Percentiles rank a stretch among this genome's conserved stretches.
phyloP scores from a whole-genome alignment of 169 alveolate genomes.

The Eimeria falciformis region DNA sequence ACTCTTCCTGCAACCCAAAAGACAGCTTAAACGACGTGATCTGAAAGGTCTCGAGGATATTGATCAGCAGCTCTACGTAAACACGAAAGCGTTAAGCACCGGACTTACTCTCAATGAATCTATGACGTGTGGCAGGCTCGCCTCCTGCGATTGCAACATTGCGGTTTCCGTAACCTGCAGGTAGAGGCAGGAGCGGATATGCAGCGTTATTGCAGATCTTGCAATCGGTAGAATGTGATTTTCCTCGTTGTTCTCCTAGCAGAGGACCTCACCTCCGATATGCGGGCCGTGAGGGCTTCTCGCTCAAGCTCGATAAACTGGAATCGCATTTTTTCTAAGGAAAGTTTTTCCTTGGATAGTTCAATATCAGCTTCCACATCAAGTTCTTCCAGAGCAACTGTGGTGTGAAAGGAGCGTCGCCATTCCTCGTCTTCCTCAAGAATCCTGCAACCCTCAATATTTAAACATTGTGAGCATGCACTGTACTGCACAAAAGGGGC shows the following conservation, averaged over 20 bases:
- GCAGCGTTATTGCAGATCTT: too few relatives aligned
- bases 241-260: not conserved
- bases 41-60: not conserved
- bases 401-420: constrained; percentile 5
- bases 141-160: not conserved
- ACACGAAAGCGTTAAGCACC: not conserved
- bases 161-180: constrained; percentile 26
- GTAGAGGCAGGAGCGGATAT: too few relatives aligned
- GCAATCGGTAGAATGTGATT: too few relatives aligned
- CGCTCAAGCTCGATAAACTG: constrained; percentile 49
- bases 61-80: not conserved
- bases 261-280: constrained; percentile 1
- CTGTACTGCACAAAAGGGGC: too few relatives aligned
- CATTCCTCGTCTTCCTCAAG: constrained; percentile 27
- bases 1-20: constrained; percentile 1
- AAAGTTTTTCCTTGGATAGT: not conserved
- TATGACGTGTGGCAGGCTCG: constrained; percentile 21
- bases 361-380: constrained; percentile 16
- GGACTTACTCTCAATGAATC: constrained; percentile 40
- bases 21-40: not conserved
- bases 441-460: not conserved
- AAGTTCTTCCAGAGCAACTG: constrained; percentile 11
- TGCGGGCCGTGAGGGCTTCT: constrained; percentile 22
- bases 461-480: too few relatives aligned
- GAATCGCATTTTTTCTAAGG: constrained; percentile 5